Evolutionary conservation across 495 filamentous ascomycete genomes (phyloP).

Genomic region (Penicillium subrubescens): DNA sequence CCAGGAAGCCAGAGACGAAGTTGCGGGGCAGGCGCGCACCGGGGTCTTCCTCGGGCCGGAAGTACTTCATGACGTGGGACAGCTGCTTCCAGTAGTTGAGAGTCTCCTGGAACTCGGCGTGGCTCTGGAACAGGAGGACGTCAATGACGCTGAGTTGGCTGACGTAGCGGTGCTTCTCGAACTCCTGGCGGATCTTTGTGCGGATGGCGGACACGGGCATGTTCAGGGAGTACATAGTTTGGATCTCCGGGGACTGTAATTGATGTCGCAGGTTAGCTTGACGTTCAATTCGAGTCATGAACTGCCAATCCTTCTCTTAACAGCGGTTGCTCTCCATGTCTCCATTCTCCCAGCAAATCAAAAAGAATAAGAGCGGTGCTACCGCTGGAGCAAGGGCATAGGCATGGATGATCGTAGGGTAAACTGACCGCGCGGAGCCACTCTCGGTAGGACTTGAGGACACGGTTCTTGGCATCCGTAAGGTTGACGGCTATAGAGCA

Average conservation of each 20-base stretch:
- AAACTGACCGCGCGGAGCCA: conserved; percentile 89
- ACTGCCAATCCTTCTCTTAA: not conserved
- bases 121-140: conserved; percentile 81
- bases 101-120: conserved; percentile 96
- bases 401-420: conserved; percentile 10
- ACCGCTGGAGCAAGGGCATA: conserved; percentile 12
- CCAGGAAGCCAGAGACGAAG: conserved; percentile 92
- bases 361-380: not conserved
- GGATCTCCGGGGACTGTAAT: conserved; percentile 87
- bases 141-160: conserved; percentile 86
- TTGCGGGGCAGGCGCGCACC: conserved; percentile 75
- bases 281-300: not conserved
- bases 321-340: not conserved
- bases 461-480: conserved; percentile 79
- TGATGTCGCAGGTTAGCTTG: conserved; percentile 22
- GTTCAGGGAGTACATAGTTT: conserved; percentile 91
- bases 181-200: conserved; percentile 94
- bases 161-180: conserved; percentile 93
- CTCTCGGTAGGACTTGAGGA: conserved; percentile 83
- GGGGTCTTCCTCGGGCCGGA: conserved; percentile 84
- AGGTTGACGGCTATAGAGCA: conserved; percentile 72
- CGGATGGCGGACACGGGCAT: conserved; percentile 86
- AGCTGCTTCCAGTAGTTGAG: conserved; percentile 99
- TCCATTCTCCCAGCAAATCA: not conserved
- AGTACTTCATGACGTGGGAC: conserved; percentile 95